Evolutionary conservation across 1,284 basidiomycete genomes (phyloP), one percentile per base, ranked within the genome.

Genomic region (Rhizoctonia solani): DNA sequence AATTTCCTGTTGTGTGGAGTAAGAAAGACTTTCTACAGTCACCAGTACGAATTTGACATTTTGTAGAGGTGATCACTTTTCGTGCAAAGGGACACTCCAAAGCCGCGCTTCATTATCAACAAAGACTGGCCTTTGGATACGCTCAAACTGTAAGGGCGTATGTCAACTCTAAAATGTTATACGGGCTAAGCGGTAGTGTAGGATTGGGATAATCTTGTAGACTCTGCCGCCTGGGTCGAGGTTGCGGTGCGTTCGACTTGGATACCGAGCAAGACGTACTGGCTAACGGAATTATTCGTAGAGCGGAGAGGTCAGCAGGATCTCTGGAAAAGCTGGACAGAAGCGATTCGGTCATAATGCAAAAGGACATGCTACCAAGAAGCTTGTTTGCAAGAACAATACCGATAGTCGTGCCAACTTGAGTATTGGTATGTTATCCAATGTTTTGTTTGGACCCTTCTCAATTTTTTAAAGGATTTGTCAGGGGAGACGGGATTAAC

Each of bases 1-100:
- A 50, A 37, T 63, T 63, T 19, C 58, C 58, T 8, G 46, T 41
- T 16, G 58, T 52, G 6, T 63, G 58, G 58, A 63, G 58, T 63
- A 9, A 2, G 55, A 21, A 4, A 49, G 16, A 4, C 9, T 4
- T 4, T n/a, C 14, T 5, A 39, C 29, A 8, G n/a, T 11, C 9
- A 29, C 13, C 6, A 14, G 5, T 39, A 19, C 34, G 4, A 25
- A 27, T 41, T n/a, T 25, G 3, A 32, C 25, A 3, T 8, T 14
- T 27, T 4, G 37, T 23, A 63, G 58, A 63, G 21, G 34, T 23
- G 1, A 19, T 63, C 34, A 50, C 13, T 1, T 50, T 63, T 23
- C 32, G 5, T 4, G 47, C 27, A 2, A 11, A 21, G 5, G 58
- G 32, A 11, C n/a, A 52, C 9, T 13, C 8, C 32, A 56, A 41